Base-by-base conservation (phyloP, 768 basidiomycete genomes). In the Auricularia auricula-judae region DNA sequence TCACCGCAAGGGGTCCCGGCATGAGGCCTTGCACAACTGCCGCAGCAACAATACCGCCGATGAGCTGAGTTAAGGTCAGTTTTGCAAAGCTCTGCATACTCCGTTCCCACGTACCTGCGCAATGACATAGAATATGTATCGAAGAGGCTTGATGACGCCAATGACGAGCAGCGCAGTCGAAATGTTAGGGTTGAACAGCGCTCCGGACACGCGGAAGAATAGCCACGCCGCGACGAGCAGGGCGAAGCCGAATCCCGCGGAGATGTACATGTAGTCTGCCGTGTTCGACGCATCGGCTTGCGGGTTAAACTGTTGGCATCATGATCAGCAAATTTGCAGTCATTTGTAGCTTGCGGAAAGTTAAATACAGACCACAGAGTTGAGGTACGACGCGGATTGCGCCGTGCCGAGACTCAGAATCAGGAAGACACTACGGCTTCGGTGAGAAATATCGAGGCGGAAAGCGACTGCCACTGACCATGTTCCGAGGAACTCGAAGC, bases 161-260 rank as follows among this genome's bases (percentile, higher is more conserved):
- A 81, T 75, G 58, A 88, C 76, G 62, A 84, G 77, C 42, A 88
- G 80, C 7, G 86, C 81, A 44, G 85, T 74, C 16, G 81, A 82
- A 65, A 88, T 77, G 65, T 85, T 77, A 0, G 85, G 86, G 66
- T 87, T 89, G 74, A 87, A 88, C 34, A 86, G 73, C 7, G 84
- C 85, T 7, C 86, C 86, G 0, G 84, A 86, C 33, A 81, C 74
- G 47, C 86, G 79, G 70, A 81, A 88, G 73, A 88, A 88, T 10
- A 86, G 69, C 86, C 87, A 89, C 10, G 81, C 85, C 3, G 83
- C 82, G 56, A 84, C 79, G 61, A 87, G 76, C 59, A 89, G 78
- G 66, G 81, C 81, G 61, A 88, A 71, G 1, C 87, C 86, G 29
- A 59, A 59, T 5, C 56, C 56, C 16, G 23, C 21, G 16, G 56